phyloP scores from a whole-genome alignment of 306 rosid genomes.

The Quercus rubra region DNA sequence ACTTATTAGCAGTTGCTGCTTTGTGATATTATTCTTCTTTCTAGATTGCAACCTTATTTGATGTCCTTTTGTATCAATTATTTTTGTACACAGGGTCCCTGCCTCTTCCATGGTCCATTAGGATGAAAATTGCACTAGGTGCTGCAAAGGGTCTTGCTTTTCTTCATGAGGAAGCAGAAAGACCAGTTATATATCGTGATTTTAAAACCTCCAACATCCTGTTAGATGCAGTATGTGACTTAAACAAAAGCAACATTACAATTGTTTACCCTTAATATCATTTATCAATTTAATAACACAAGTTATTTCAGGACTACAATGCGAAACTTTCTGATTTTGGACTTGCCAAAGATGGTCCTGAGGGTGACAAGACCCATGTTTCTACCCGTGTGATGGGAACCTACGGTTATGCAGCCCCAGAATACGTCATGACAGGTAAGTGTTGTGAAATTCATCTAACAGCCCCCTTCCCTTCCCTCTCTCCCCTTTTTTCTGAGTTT shows the following conservation, averaged over 20 bases:
- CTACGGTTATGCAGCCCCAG: constrained; percentile 97
- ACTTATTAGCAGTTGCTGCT: constrained; percentile 8
- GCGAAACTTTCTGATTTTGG: constrained; percentile 98
- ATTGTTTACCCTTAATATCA: constrained; percentile 2
- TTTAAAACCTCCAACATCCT: constrained; percentile 94
- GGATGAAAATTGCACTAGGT: constrained; percentile 96
- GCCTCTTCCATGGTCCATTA: constrained; percentile 98
- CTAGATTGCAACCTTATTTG: constrained; percentile 5
- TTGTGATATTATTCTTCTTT: constrained; percentile 1
- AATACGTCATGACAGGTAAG: constrained; percentile 97
- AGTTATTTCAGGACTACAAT: constrained; percentile 72
- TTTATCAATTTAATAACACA: constrained; percentile 31
- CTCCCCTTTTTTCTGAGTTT: too few relatives aligned
- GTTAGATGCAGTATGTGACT: constrained; percentile 85
- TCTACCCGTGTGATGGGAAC: constrained; percentile 99
- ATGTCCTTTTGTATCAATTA: constrained; percentile 22
- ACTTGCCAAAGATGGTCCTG: constrained; percentile 98
- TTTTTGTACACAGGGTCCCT: constrained; percentile 62
- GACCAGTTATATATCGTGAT: constrained; percentile 93
- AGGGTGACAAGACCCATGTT: constrained; percentile 95
- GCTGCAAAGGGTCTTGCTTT: constrained; percentile 97
- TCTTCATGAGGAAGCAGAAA: constrained; percentile 96
- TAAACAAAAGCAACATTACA: background rate
- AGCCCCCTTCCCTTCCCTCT: too few relatives aligned
- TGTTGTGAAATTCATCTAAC: background rate